Conservation (phyloP, 805 yeast genomes). For the Hanseniaspora nectarophila region DNA sequence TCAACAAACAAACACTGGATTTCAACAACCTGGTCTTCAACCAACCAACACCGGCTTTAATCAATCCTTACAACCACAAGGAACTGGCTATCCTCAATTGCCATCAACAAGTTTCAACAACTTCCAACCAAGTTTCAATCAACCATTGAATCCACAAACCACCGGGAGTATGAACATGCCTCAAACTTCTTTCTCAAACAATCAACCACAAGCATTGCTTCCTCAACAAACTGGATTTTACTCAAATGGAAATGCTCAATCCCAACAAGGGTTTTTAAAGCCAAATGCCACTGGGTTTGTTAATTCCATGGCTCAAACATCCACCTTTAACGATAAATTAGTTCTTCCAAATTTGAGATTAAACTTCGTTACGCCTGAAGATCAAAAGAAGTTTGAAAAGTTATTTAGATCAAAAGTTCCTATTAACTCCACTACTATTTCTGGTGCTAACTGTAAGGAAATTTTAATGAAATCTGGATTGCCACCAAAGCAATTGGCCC, state of each 20-base stretch:
- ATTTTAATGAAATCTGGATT: slow-evolving; percentile 71
- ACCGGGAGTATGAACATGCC: slow-evolving; percentile 28
- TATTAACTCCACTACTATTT: slow-evolving; percentile 37
- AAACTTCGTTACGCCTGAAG: slow-evolving; percentile 72
- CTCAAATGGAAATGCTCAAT: slow-evolving; percentile 25
- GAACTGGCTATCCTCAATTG: slow-evolving; percentile 22
- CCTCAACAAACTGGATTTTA: slow-evolving; percentile 39
- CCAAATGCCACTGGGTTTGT: slow-evolving; percentile 41
- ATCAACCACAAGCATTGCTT: slow-evolving; percentile 21
- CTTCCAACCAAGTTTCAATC: slow-evolving; percentile 8
- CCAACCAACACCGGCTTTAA: slow-evolving; percentile 18
- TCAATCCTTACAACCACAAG: slow-evolving; percentile 24
- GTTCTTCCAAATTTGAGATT: slow-evolving; percentile 67
- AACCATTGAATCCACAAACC: slow-evolving; percentile 24
- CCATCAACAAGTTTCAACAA: slow-evolving; percentile 18
- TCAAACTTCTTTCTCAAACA: slow-evolving; percentile 24
- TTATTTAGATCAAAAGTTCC: slow-evolving; percentile 71
- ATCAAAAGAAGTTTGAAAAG: slow-evolving; percentile 77
- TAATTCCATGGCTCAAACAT: slow-evolving; percentile 31
- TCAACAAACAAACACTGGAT: slow-evolving; percentile 16
- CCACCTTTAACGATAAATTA: slow-evolving; percentile 42
- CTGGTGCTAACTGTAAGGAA: slow-evolving; percentile 64
- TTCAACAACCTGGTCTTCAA: slow-evolving; percentile 19
- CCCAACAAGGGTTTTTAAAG: slow-evolving; percentile 25
- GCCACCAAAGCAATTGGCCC: slow-evolving; percentile 61